Evolutionary conservation across 2,329 filamentous ascomycete genomes (phyloP).

Genomic region (Phaeosphaeria sp.): DNA sequence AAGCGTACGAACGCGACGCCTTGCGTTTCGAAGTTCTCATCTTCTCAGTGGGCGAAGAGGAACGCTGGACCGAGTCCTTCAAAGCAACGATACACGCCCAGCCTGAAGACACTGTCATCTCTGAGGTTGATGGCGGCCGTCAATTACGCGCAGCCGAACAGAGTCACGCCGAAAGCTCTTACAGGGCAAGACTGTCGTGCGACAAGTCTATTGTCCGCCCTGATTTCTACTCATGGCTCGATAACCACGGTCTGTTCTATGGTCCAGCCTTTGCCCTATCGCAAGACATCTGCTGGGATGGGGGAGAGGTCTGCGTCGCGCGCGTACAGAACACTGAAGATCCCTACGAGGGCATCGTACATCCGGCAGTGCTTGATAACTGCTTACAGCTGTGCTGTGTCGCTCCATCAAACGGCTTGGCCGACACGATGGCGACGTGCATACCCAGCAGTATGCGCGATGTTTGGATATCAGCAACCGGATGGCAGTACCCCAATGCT

Average conservation of each 20-base stretch:
- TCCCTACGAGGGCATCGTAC: constrained; percentile 4
- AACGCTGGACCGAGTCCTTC: constrained; percentile 1
- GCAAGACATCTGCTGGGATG: constrained; percentile 7
- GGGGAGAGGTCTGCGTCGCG: constrained; percentile 1
- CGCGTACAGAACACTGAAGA: neutral
- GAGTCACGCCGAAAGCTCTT: neutral
- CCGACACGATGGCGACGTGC: neutral
- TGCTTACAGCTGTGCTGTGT: constrained; percentile 5
- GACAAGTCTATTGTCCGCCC: neutral
- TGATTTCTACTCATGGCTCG: neutral
- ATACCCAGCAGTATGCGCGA: constrained; percentile 8
- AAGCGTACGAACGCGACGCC: constrained; percentile 8
- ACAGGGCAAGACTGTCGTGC: neutral
- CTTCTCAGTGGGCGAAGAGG: neutral
- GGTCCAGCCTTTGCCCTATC: constrained; percentile 3
- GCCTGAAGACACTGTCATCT: neutral
- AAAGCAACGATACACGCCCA: neutral
- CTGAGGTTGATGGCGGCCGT: neutral
- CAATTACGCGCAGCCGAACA: neutral
- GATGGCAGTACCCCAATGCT: constrained; percentile 6
- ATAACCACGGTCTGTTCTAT: neutral
- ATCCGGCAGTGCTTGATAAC: constrained; percentile 11
- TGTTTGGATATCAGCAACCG: constrained; percentile 4
- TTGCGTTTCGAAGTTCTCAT: constrained; percentile 8
- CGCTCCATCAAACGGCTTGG: constrained; percentile 3